phyloP scores from a whole-genome alignment of 805 yeast genomes.

The Candida anglica region DNA sequence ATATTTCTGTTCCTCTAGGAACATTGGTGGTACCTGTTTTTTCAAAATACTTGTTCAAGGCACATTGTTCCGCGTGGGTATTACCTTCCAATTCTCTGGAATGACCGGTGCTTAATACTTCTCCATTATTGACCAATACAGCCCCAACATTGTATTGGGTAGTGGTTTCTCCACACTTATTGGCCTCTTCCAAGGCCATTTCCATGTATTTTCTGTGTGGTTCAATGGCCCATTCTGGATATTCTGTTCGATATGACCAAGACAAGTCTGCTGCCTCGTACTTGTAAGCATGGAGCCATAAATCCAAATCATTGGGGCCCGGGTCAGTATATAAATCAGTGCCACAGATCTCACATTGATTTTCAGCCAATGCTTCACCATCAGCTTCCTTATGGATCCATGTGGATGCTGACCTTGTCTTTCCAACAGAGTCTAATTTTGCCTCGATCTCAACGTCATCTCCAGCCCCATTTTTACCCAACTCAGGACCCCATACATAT shows the following conservation, averaged over 20 bases:
- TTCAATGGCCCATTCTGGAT: slow-evolving; percentile 79
- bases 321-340: slow-evolving; percentile 81
- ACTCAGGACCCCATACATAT: slow-evolving; percentile 69
- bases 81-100: slow-evolving; percentile 91
- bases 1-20: slow-evolving; percentile 76
- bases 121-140: slow-evolving; percentile 57
- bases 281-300: slow-evolving; percentile 88
- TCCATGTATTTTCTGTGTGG: slow-evolving; percentile 63
- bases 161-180: slow-evolving; percentile 72
- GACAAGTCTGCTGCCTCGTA: slow-evolving; percentile 56
- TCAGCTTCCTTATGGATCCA: slow-evolving; percentile 57
- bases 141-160: slow-evolving; percentile 97
- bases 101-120: slow-evolving; percentile 74
- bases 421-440: slow-evolving; percentile 64
- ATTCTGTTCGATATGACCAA: slow-evolving; percentile 74
- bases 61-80: slow-evolving; percentile 97
- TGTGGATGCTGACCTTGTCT: slow-evolving; percentile 59
- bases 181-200: slow-evolving; percentile 72
- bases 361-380: slow-evolving; percentile 67
- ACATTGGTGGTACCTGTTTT: slow-evolving; percentile 35
- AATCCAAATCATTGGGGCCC: slow-evolving; percentile 76
- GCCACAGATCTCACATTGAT: slow-evolving; percentile 62
- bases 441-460: slow-evolving; percentile 45
- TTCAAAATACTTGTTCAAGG: slow-evolving; percentile 66
- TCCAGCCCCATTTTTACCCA: slow-evolving; percentile 62